Conservation (phyloP, 495 filamentous ascomycete genomes). For the Daldinia decipiens region DNA sequence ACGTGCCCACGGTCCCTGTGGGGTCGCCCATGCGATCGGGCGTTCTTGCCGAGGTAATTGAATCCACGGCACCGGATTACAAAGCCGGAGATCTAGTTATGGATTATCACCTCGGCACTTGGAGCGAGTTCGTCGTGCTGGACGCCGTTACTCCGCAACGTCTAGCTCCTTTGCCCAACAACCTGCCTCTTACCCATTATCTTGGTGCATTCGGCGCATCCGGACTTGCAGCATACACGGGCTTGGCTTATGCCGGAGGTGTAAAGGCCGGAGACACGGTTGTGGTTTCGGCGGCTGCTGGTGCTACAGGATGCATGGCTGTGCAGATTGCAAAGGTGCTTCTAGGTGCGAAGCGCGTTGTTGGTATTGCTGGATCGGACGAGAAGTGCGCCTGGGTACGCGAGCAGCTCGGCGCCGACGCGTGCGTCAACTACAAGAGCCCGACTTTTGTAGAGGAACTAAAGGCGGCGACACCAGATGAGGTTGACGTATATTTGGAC, state of each 20-base stretch:
- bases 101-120: conserved; percentile 49
- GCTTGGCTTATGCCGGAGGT: conserved; percentile 60
- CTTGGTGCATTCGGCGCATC: conserved; percentile 62
- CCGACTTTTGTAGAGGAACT: conserved; percentile 59
- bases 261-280: conserved; percentile 47
- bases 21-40: conserved; percentile 67
- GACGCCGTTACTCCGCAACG: conserved; percentile 49
- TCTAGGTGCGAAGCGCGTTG: conserved; percentile 61
- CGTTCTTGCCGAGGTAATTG: conserved; percentile 61
- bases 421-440: conserved; percentile 68
- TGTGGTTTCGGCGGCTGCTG: conserved; percentile 46
- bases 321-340: conserved; percentile 69
- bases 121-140: conserved; percentile 63
- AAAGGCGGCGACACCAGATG: conserved; percentile 59
- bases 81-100: conserved; percentile 55
- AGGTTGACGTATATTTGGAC: conserved; percentile 67
- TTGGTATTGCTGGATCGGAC: conserved; percentile 66
- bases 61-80: conserved; percentile 47
- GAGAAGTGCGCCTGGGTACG: conserved; percentile 65
- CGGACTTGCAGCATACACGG: conserved; percentile 65
- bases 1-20: conserved; percentile 65
- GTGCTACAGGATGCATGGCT: conserved; percentile 73
- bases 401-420: conserved; percentile 64
- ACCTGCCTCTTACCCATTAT: conserved; percentile 57
- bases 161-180: conserved; percentile 46